A percentile compares a stretch with the other conserved stretches of the same genome.
These are phyloP conservation scores for Kurtzmaniella cleridarum DNA, from an alignment of 805 yeast genomes.

Conservation along the genomic window DNA sequence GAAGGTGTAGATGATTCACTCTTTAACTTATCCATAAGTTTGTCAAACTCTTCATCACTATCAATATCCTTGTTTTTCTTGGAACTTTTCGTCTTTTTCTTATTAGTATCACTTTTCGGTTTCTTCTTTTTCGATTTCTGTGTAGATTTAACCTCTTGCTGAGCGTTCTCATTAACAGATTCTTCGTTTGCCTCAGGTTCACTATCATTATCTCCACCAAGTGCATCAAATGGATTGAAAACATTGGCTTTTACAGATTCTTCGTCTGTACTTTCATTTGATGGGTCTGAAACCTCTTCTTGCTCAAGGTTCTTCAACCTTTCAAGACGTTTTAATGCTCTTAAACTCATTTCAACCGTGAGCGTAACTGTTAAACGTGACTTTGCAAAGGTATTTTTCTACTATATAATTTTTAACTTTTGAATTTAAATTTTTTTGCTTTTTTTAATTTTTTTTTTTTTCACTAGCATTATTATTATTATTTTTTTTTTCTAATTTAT, in stretches of 20 bases:
- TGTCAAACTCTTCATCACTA: slow-evolving; percentile 59
- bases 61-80: slow-evolving; percentile 12
- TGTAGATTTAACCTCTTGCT: slow-evolving; percentile 9
- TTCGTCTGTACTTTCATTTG: slow-evolving; percentile 11
- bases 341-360: slow-evolving; percentile 56
- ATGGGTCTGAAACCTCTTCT: slow-evolving; percentile 10
- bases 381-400: too few relatives aligned
- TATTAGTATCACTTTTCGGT: slow-evolving; percentile 7
- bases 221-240: slow-evolving; percentile 43
- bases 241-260: slow-evolving; percentile 11
- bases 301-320: slow-evolving; percentile 18
- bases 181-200: slow-evolving; percentile 14
- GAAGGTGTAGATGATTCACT: slow-evolving; percentile 15
- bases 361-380: too few relatives aligned
- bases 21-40: slow-evolving; percentile 41
- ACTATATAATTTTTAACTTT: too few relatives aligned
- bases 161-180: not conserved
- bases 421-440: too few relatives aligned
- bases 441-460: too few relatives aligned
- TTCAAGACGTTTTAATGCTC: slow-evolving; percentile 43
- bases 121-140: slow-evolving; percentile 14
- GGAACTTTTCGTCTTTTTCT: slow-evolving; percentile 14
- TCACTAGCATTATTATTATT: too few relatives aligned
- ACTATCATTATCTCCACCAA: slow-evolving; percentile 27
- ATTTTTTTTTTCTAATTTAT: too few relatives aligned